Conservation (phyloP, 768 basidiomycete genomes). For the Pisolithus tinctorius region DNA sequence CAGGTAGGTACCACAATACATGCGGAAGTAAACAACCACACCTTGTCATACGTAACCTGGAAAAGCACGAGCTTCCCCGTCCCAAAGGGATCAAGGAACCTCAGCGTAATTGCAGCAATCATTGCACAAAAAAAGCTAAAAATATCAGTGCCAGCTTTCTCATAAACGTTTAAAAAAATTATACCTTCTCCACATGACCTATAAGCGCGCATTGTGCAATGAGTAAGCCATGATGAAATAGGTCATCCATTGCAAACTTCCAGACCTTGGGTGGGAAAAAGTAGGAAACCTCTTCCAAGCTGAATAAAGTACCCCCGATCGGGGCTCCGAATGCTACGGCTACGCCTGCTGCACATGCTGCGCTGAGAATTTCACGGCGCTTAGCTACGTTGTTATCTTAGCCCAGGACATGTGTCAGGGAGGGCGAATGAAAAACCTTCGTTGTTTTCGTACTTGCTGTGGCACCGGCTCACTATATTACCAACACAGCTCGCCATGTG, state of each 20-base stretch:
- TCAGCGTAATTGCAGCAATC: slow-evolving; percentile 91
- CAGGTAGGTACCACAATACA: neutral
- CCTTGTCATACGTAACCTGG: slow-evolving; percentile 86
- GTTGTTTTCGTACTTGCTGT: slow-evolving; percentile 88
- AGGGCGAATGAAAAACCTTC: slow-evolving; percentile 52
- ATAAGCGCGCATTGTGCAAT: neutral
- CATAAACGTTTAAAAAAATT: slow-evolving; percentile 6
- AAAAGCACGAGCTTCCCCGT: slow-evolving; percentile 92
- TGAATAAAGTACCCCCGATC: slow-evolving; percentile 88
- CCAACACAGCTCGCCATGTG: slow-evolving; percentile 91
- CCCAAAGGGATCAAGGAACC: slow-evolving; percentile 91
- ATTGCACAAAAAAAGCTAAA: slow-evolving; percentile 95
- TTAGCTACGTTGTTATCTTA: slow-evolving; percentile 50
- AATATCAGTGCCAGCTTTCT: slow-evolving; percentile 2
- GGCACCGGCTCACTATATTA: slow-evolving; percentile 85
- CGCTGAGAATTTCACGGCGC: slow-evolving; percentile 89
- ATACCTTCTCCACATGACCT: slow-evolving; percentile 94
- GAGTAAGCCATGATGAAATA: neutral
- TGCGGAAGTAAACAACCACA: slow-evolving; percentile 16
- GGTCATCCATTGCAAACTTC: neutral
- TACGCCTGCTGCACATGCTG: slow-evolving; percentile 95
- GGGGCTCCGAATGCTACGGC: slow-evolving; percentile 97
- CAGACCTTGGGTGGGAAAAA: slow-evolving; percentile 90
- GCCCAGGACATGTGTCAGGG: neutral
- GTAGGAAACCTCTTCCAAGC: slow-evolving; percentile 92